Evolutionary conservation across 305 asterid species (phyloP).

Genomic region (Rubia peregrina): DNA sequence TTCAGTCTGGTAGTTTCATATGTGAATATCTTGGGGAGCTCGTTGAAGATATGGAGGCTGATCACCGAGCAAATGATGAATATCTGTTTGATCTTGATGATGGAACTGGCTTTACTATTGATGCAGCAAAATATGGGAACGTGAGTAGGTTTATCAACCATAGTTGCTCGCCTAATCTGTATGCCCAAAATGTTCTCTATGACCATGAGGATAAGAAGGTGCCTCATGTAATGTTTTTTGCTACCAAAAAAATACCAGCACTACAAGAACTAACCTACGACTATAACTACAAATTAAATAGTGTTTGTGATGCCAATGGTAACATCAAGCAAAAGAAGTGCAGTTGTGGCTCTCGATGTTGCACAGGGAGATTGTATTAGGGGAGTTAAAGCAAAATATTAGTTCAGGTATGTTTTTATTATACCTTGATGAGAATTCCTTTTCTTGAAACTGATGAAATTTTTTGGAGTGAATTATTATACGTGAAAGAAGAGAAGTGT

Average conservation of each 20-base stretch:
- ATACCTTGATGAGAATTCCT: not conserved
- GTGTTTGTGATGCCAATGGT: constrained; percentile 27
- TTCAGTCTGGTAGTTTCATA: constrained; percentile 24
- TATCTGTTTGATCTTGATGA: constrained; percentile 28
- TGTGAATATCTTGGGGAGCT: constrained; percentile 35
- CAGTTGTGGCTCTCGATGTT: constrained; percentile 19
- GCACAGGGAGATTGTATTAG: constrained; percentile 3
- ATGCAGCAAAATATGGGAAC: constrained; percentile 26
- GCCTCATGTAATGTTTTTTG: constrained; percentile 32
- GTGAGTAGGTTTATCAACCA: constrained; percentile 33
- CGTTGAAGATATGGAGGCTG: constrained; percentile 24
- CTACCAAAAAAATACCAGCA: constrained; percentile 23
- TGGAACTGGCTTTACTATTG: constrained; percentile 24
- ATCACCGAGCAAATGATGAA: constrained; percentile 18
- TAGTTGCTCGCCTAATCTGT: constrained; percentile 32
- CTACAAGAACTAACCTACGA: constrained; percentile 28
- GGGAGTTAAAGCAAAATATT: no score
- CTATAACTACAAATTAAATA: constrained; percentile 23
- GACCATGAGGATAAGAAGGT: constrained; percentile 23
- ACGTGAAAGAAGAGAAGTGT: no score
- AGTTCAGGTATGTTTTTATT: no score
- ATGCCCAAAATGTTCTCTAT: constrained; percentile 30
- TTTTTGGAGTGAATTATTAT: not conserved
- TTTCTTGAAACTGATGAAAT: not conserved
- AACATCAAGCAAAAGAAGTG: constrained; percentile 28